Evolutionary conservation across 805 yeast genomes (phyloP), one percentile per base, ranked within the genome.

Genomic region (Candida tibetensis): DNA sequence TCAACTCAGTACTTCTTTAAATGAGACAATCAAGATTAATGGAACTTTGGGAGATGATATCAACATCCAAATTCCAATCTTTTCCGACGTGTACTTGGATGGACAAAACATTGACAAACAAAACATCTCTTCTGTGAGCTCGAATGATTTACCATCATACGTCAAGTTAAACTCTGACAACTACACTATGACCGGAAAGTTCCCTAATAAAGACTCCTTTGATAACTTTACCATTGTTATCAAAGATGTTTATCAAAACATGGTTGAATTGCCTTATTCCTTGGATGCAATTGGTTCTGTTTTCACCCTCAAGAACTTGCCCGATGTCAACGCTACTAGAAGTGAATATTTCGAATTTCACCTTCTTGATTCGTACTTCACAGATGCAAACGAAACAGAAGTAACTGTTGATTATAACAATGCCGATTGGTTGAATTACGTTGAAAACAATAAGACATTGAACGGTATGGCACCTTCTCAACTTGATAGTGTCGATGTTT

Each of bases 271-370:
- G 42, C 77, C 77, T 32, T 82, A 79, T 56, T 72, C 69, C 42
- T 68, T 84, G 32, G 77, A 76, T 47, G 62, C 81, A 7, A 62
- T 77, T 23, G 69, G 60, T 18, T 69, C 79, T 1, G 68, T 82
- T 7, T 84, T 85, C 60, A 77, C 83, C 1, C 69, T 77, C 2
- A 55, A 57, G 31, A 52, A 68, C 1, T 61, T 84, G 37, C 71
- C 79, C 8, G 66, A 77, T 45, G 74, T 81, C 4, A 84, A 85
- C 57, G 91, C 87, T 5, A 82, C 91, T 1, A 67, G 73, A 39
- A 85, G 81, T 30, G 59, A 68, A 34, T 82, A 60, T 59, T 83
- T 85, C 51, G 62, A 69, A 49, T 81, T 80, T 53, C 64, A 71
- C 43, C 65, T 85, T 41, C 51, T 74, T 35, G 62, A 75, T 16